A percentile compares a stretch with the other conserved stretches of the same genome.
Evolutionary conservation across 345 rosid species (phyloP).

Genomic region (Raphanus sativus): DNA sequence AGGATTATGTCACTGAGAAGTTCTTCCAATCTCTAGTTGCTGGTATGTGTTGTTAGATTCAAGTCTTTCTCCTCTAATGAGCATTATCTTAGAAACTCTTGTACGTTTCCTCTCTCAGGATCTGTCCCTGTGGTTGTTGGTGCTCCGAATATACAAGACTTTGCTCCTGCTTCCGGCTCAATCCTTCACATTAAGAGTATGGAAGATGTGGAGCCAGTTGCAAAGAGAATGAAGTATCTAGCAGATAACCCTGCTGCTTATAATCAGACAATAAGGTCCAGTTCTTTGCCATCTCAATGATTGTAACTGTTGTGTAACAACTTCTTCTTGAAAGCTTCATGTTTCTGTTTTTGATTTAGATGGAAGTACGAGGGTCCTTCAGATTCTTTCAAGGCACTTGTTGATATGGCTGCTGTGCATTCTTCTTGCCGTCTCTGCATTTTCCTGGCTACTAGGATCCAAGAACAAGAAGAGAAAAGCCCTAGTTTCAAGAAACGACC

Average conservation of each 20-base stretch:
- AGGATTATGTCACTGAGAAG: slow-evolving; percentile 95
- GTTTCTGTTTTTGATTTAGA: slow-evolving; percentile 42
- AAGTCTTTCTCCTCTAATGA: not conserved
- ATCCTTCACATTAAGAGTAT: slow-evolving; percentile 64
- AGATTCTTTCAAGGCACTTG: slow-evolving; percentile 91
- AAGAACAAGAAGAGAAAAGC: slow-evolving; percentile 67
- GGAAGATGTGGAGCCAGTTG: slow-evolving; percentile 59
- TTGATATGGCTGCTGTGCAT: slow-evolving; percentile 96
- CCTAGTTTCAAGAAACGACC: slow-evolving; percentile 62
- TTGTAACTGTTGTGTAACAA: not conserved
- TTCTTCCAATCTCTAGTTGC: slow-evolving; percentile 95
- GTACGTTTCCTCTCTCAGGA: slow-evolving; percentile 45
- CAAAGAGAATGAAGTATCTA: slow-evolving; percentile 72
- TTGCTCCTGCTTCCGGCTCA: slow-evolving; percentile 67
- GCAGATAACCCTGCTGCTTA: slow-evolving; percentile 68
- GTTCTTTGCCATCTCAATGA: not conserved
- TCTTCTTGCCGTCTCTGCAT: slow-evolving; percentile 96
- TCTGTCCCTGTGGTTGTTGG: slow-evolving; percentile 90
- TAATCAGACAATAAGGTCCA: slow-evolving; percentile 74
- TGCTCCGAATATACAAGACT: slow-evolving; percentile 87
- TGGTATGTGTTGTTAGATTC: slow-evolving; percentile 47
- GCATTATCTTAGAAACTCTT: not conserved
- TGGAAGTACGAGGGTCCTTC: slow-evolving; percentile 97
- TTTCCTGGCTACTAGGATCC: slow-evolving; percentile 72
- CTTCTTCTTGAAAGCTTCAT: slow-evolving; percentile 15